Evolutionary conservation across 306 rosid genomes (phyloP).

Genomic region (Sicyos baderoa): DNA sequence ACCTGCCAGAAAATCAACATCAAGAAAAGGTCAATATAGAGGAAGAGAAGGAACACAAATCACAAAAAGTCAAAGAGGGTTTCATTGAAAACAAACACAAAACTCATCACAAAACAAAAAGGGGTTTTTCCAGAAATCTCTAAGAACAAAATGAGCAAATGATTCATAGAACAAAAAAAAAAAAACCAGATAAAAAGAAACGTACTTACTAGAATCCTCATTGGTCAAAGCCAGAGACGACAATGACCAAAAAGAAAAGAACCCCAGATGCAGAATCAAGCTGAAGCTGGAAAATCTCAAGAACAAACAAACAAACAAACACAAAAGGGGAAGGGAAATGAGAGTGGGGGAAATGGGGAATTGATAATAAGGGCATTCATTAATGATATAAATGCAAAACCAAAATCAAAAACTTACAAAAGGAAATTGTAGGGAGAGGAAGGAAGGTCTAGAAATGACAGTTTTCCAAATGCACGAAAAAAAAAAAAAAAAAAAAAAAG

Average conservation of each 20-base stretch:
- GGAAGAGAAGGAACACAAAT: conserved; percentile 5
- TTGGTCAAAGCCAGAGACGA: conserved; percentile 31
- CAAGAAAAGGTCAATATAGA: conserved; percentile 2
- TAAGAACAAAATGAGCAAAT: too few species aligned
- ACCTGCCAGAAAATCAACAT: conserved; percentile 8
- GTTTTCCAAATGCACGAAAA: conserved; percentile 27
- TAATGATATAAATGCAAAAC: conserved; percentile 58
- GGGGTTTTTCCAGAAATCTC: conserved; percentile 7
- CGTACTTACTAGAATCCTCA: conserved; percentile 95
- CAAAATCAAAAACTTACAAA: conserved; percentile 33
- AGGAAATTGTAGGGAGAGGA: conserved; percentile 21
- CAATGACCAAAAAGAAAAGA: conserved; percentile 37
- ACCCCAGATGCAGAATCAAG: conserved; percentile 25
- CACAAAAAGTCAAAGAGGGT: conserved; percentile 19
- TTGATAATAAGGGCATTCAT: conserved; percentile 39
- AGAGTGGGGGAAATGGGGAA: conserved; percentile 27
- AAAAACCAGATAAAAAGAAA: conserved; percentile 41
- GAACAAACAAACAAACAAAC: not conserved
- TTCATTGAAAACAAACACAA: not conserved
- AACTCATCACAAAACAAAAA: not conserved
- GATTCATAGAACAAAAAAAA: not conserved
- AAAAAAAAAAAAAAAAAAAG: not conserved
- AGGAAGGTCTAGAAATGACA: conserved; percentile 36
- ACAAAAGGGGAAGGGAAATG: not conserved
- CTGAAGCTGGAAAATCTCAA: conserved; percentile 16